These are phyloP conservation scores for Aspergillus incahuasiensis DNA, from an alignment of 495 filamentous ascomycete genomes.

Conservation along the genomic window DNA sequence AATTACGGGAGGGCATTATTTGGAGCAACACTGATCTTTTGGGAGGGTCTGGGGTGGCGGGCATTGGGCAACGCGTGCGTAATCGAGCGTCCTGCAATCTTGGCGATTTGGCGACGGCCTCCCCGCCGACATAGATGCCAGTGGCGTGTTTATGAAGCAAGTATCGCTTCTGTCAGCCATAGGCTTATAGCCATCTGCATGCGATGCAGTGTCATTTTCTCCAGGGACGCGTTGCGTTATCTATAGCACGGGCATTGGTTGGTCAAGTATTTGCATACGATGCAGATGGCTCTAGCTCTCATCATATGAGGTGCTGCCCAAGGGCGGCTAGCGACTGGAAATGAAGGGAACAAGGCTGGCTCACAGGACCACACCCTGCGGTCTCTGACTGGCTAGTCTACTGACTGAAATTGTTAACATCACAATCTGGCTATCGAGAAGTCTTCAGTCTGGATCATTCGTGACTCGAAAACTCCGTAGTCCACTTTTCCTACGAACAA, in stretches of 20 bases:
- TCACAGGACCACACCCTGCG: slow-evolving; percentile 2
- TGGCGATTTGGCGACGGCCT: background rate
- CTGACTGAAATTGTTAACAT: background rate
- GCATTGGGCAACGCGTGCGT: background rate
- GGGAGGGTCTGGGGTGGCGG: background rate
- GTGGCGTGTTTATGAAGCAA: too few relatives aligned
- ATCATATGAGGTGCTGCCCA: background rate
- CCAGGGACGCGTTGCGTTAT: background rate
- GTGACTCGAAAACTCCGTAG: background rate
- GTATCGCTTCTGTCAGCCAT: background rate
- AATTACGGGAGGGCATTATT: background rate
- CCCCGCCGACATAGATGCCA: background rate
- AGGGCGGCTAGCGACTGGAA: slow-evolving; percentile 6
- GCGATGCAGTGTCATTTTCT: background rate
- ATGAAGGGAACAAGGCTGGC: background rate
- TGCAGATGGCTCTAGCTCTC: background rate
- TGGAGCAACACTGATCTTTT: background rate
- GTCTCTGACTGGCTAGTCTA: slow-evolving; percentile 5
- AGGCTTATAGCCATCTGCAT: background rate
- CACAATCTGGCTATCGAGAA: background rate
- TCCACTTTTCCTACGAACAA: background rate
- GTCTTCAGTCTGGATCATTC: background rate
- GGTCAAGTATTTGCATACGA: background rate
- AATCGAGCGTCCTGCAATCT: background rate
- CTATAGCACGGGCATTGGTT: background rate